Evolutionary conservation across 2,329 filamentous ascomycete genomes (phyloP), one percentile per base, ranked within the genome.

Genomic region (Chaetomiaceae sp.): DNA sequence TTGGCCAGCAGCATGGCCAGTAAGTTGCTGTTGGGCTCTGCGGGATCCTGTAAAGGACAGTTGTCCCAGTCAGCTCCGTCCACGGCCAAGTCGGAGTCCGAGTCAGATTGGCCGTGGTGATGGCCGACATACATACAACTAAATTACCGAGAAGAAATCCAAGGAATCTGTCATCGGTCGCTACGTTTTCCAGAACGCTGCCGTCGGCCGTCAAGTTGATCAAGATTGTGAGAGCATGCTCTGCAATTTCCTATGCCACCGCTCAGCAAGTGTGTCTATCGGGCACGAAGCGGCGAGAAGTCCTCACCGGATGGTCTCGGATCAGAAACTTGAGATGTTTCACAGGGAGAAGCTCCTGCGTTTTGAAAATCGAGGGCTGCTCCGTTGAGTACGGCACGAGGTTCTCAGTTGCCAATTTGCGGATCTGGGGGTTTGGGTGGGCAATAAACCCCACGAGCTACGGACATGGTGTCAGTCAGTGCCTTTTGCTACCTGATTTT

Each of bases 1-100:
- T 99, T 99, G 68, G 94, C 90, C 21, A 97, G 79, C 13, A 99
- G 80, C 90, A 96, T 97, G 41, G 90, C 84, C 41, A 95, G 74
- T 36, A 94, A 79, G 65, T 96, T 87, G 48, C 89, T 90, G 65
- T 91, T 91, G 27, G 81, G 79, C 66, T 97, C 92, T 48, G 86
- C 82, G 3, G 81, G 75, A 62, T 82, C 79, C 65, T 66, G 48
- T 21, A 2, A 18, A 18, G 13, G 33, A 23, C 44, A 36, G 8
- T 23, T 7, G n/a, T 25, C 18, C 10, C 52, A 18, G 40, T 54
- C 40, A 57, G 52, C 36, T 13, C 36, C 27, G 10, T 7, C 29
- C 41, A 14, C 29, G 4, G 14, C 14, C n/a, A 21, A 5, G 9
- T 13, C 13, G 25, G 27, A n/a, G 29, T 41, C 8, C n/a, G n/a